These are phyloP conservation scores for Stagonosporopsis cucurbitacearum DNA, from an alignment of 2,329 filamentous ascomycete genomes.

Conservation along the genomic window DNA sequence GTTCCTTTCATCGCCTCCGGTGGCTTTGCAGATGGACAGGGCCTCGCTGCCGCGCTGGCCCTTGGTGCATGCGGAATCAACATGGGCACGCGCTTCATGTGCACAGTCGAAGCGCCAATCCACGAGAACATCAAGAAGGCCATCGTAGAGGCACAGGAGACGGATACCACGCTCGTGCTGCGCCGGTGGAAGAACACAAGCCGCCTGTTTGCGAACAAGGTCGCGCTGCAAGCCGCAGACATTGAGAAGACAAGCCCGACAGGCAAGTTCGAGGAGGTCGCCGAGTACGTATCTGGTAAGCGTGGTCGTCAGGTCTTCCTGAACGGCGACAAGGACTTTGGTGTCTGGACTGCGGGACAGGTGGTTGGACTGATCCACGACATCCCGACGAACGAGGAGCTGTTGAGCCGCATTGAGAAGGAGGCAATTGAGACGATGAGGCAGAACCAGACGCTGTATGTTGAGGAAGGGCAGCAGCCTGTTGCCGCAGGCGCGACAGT, in stretches of 20 bases:
- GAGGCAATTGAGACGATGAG: conserved; percentile 54
- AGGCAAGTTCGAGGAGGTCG: conserved; percentile 89
- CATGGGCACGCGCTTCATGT: conserved; percentile 99
- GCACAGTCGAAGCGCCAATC: conserved; percentile 89
- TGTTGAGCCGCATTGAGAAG: conserved; percentile 55
- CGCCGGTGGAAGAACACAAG: conserved; percentile 93
- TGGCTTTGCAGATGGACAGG: conserved; percentile 93
- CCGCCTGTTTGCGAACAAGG: conserved; percentile 88
- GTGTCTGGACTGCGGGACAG: conserved; percentile 97
- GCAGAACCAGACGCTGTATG: conserved; percentile 48
- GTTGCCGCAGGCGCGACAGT: conserved; percentile 34
- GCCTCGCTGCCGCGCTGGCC: conserved; percentile 86
- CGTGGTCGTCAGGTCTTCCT: conserved; percentile 89
- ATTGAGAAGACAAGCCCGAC: conserved; percentile 82
- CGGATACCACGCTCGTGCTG: conserved; percentile 87
- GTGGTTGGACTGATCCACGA: conserved; percentile 72
- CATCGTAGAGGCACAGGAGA: conserved; percentile 88
- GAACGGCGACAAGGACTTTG: conserved; percentile 88
- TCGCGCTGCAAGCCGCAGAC: conserved; percentile 78
- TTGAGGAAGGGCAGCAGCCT: conserved; percentile 29
- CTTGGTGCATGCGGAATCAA: conserved; percentile 94
- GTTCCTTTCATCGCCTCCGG: conserved; percentile 96
- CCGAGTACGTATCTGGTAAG: conserved; percentile 86
- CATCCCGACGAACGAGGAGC: conserved; percentile 56
- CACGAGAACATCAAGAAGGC: conserved; percentile 92